Base-by-base conservation (phyloP, 805 yeast species). In the Metschnikowia shivogae region DNA sequence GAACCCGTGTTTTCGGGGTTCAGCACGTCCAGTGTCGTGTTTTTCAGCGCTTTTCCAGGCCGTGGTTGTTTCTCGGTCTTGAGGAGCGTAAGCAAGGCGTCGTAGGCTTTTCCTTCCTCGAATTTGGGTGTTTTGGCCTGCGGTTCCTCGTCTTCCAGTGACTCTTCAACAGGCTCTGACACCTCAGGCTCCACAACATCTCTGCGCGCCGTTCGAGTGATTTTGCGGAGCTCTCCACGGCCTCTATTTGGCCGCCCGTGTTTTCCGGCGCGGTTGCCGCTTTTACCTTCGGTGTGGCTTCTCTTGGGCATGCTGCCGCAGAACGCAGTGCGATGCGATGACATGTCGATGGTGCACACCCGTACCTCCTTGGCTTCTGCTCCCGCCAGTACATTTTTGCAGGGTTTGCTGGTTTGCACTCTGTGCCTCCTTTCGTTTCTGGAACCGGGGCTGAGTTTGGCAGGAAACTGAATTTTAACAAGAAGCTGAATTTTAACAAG, bases 21-120 rank as follows among this genome's bases (percentile, higher is more conserved):
- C 6, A 13, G 34, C n/a, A 32, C 19, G 12, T 41, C 38, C 26
- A 10, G 34, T 32, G 49, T 36, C 35, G 48, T 39, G 39, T 54
- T 52, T 42, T 34, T 50, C 45, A 45, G 27, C 31, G 44, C 42
- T 20, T 47, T 45, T 40, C 10, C 39, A 39, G 48, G 51, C 27
- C 51, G 46, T n/a, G 44, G 59, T 17, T 63, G 59, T 49, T 73
- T 76, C 42, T 77, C 81, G 41, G 34, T 8, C 35, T 70, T 74
- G 48, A 85, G 68, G 39, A 86, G 70, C 1, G 87, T 79, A 57
- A 86, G 60, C 39, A 86, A 65, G 1, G 92, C 90, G 53, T 77
- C 74, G 61, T 86, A 85, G 0, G 85, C 86, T 55, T 71, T 68
- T 3, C 74, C 72, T 28, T 52, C 53, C 24, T 45, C 48, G 30